Evolutionary conservation across 2,329 filamentous ascomycete species (phyloP).

Genomic region (Paradendryphiella salina): DNA sequence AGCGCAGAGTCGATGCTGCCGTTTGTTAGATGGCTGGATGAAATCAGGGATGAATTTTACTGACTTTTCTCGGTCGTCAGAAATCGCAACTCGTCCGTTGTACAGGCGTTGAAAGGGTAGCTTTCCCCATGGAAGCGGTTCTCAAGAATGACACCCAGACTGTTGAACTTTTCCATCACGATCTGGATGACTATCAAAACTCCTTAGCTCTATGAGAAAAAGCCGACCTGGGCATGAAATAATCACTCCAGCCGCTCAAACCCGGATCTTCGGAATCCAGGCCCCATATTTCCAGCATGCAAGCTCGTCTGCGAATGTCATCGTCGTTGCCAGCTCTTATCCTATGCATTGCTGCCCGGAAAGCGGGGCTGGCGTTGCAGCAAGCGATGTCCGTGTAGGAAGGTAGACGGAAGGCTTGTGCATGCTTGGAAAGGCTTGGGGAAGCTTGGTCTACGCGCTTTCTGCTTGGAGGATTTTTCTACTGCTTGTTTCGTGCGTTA

Average conservation of each 20-base stretch:
- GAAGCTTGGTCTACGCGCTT: conserved; percentile 11
- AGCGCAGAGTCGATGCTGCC: conserved; percentile 53
- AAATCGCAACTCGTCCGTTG: conserved; percentile 55
- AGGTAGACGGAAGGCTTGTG: conserved; percentile 22
- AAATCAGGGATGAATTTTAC: not conserved
- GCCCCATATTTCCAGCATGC: too few species aligned
- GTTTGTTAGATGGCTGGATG: not conserved
- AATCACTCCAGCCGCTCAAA: not conserved
- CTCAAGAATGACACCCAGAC: conserved; percentile 59
- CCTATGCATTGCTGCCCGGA: not conserved
- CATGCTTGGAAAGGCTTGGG: conserved; percentile 24
- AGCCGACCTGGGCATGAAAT: too few species aligned
- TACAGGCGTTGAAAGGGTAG: conserved; percentile 54
- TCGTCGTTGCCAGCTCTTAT: too few species aligned
- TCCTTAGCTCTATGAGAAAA: not conserved
- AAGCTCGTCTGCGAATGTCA: too few species aligned
- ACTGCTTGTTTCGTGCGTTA: not conserved
- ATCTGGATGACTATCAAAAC: conserved; percentile 53
- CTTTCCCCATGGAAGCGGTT: conserved; percentile 58
- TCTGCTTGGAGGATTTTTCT: not conserved
- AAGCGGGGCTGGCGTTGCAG: conserved; percentile 11
- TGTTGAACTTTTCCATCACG: conserved; percentile 58
- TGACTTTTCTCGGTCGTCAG: conserved; percentile 56
- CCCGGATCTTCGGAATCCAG: too few species aligned
- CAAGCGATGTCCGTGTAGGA: conserved; percentile 15